Base-by-base conservation (phyloP, 495 filamentous ascomycete species). In the Daldinia bambusicola region DNA sequence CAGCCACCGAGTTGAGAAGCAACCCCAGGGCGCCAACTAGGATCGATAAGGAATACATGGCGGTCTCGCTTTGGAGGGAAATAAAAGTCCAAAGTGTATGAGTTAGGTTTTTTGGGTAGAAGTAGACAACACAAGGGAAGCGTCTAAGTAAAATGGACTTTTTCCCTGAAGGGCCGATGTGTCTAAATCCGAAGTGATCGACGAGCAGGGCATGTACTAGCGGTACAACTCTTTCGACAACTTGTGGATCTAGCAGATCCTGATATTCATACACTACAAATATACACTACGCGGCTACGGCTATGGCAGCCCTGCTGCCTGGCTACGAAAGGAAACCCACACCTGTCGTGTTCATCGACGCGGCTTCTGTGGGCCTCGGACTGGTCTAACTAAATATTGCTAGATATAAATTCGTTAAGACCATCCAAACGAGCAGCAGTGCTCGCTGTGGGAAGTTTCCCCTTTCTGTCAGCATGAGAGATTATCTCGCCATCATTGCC, bases 11-110 rank as follows among this genome's bases (percentile, higher is more conserved):
- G 38, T 41, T 45, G 13, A 70, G 16, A 20, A 73, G 55, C 13
- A 67, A 61, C 52, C 66, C 61, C 14, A 58, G 62, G 12, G 41
- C 10, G 32, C 55, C 62, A 18, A 48, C 31, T 57, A 72, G 5
- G 10, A 58, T 14, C 43, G 48, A 58, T 36, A 60, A 37, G 38
- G 31, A 61, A 72, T 60, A 26, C 69, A 71, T 71, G 38, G 16
- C 30, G 37, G 36, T 45, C 6, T 41, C 20, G 30, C 41, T 66
- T 36, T 59, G 32, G 61, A 55, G 43, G 43, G 41, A 37, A 37
- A 22, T 56, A 37, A 32, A 32, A 16, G 18, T 56, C 32, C 31
- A 38, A 18, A 18, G 26, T 43, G 20, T 43, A 22, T 53, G 26
- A 22, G 18, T 53, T 53, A 20, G 2, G 4, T 3, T 53, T 53